Base-by-base conservation (phyloP, 352 stramenopile genomes). In the Pythium dissotocum region DNA sequence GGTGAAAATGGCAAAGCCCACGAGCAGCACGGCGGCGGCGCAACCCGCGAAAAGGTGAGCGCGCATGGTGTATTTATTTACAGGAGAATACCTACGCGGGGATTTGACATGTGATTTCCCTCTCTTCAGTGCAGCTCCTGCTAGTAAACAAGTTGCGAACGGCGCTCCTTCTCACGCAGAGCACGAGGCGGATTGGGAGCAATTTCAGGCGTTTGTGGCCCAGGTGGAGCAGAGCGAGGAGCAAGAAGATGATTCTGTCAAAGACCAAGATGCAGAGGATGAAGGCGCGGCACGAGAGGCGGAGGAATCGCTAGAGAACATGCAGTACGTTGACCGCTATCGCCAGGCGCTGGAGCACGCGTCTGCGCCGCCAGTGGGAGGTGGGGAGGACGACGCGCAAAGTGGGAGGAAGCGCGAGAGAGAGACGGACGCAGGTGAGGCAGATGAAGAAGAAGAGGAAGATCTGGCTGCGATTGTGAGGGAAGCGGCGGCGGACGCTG, bases 281-380 rank as follows among this genome's bases (percentile, higher is more conserved):
- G 83, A 87, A 35, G 56, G 30, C 6, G 75, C 82, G 48, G 77
- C 81, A 48, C 73, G 72, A 10, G 82, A 86, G 21, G 82, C 72
- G 0, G 76, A 80, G 16, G 73, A 89, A 63, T 67, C 82, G 51
- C 77, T 91, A 28, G 79, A 91, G 52, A 82, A 89, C 54, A 88
- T 91, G 83, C 56, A 82, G 60, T 91, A 91, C 63, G 53, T 91
- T 42, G 78, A 91, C 55, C 77, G 80, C 42, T 87, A 87, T 46
- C 79, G 83, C 14, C 63, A 83, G 54, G 73, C 63, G 14, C 71
- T 90, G 26, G 73, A 88, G 73, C 71, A 72, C n/a, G 80, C 58
- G 46, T 58, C 24, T 10, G 30, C 32, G 6, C 12, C 58, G 0
- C 55, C 67, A 9, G 65, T 48, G 48, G 52, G 76, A 2, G 65